These are phyloP conservation scores for Cytospora piceae DNA, from an alignment of 2,329 filamentous ascomycete species.

Conservation along the genomic window DNA sequence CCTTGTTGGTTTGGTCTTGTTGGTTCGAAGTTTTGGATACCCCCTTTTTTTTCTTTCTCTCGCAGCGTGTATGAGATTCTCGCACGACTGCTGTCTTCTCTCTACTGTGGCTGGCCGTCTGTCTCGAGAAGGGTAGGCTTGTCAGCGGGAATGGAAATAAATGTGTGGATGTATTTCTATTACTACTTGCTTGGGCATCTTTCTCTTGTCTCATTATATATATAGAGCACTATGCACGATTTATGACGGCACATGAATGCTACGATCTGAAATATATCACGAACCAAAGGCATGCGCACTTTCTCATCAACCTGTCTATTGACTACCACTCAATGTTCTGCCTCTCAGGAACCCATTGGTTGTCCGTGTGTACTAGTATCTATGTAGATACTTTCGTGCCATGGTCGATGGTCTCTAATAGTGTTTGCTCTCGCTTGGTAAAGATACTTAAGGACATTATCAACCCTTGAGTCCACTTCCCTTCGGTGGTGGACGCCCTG, in stretches of 20 bases:
- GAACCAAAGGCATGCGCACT: not conserved
- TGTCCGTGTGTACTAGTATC: too few species aligned
- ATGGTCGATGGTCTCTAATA: too few species aligned
- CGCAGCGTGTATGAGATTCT: not conserved
- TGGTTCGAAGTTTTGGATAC: not conserved
- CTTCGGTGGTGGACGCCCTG: too few species aligned
- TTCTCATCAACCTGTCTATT: not conserved
- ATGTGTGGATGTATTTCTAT: not conserved
- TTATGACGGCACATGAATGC: not conserved
- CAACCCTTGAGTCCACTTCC: too few species aligned
- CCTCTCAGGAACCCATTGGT: too few species aligned
- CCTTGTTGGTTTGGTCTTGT: not conserved
- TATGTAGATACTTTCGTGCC: too few species aligned
- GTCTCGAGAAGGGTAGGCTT: not conserved
- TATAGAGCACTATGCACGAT: not conserved
- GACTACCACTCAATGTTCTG: too few species aligned
- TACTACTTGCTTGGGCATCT: not conserved
- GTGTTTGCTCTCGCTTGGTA: too few species aligned
- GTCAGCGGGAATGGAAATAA: not conserved
- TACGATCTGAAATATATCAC: not conserved
- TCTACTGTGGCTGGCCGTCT: not conserved
- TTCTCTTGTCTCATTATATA: not conserved
- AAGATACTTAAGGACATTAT: too few species aligned
- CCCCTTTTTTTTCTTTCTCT: not conserved
- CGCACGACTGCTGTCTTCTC: not conserved